Evolutionary conservation across 2,329 filamentous ascomycete genomes (phyloP), one percentile per base, ranked within the genome.

Genomic region (Aureobasidium sp.): DNA sequence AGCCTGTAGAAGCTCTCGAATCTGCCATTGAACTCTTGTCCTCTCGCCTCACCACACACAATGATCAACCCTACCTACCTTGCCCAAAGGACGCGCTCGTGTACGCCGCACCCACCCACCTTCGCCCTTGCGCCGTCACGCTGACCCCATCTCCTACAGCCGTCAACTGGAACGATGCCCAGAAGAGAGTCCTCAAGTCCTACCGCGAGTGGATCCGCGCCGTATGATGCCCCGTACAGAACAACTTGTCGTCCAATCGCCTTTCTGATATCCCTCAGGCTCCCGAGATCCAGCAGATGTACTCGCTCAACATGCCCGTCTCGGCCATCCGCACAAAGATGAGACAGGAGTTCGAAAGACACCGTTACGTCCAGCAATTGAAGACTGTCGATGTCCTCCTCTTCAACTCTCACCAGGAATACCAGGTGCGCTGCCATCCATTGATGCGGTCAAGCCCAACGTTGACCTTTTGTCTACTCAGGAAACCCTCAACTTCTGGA

Each of bases 401-500:
- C 48, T 89, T 90, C 78, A 90, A 97, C 78, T 96, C 90, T 73
- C 87, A 96, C 74, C 85, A 89, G 69, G 94, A 99, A 76, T 97
- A 88, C 75, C 94, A 99, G 89, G 92, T 96, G 73, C 66, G 75
- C 32, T n/a, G 20, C 3, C n/a, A 26, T 15, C 13, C 15, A 7
- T 13, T n/a, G 17, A 1, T 7, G 20, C 24, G 15, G 10, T 20
- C 13, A 52, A 39, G 15, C 27, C 6, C 24, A 41, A 43, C 5
- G 17, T 26, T 44, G 51, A 17, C 57, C 20, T 9, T 12, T 13
- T 29, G 6, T 41, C 44, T 26, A 6, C 32, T 63, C 69, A 97
- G 92, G 94, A 99, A 83, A 99, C 90, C 60, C 86, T 99, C 82
- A 99, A 99, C 81, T 99, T 89, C 83, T 99, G 94, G 94, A 96